Conservation (phyloP, 805 yeast genomes). For the Monosporozyma yasuniensis region DNA sequence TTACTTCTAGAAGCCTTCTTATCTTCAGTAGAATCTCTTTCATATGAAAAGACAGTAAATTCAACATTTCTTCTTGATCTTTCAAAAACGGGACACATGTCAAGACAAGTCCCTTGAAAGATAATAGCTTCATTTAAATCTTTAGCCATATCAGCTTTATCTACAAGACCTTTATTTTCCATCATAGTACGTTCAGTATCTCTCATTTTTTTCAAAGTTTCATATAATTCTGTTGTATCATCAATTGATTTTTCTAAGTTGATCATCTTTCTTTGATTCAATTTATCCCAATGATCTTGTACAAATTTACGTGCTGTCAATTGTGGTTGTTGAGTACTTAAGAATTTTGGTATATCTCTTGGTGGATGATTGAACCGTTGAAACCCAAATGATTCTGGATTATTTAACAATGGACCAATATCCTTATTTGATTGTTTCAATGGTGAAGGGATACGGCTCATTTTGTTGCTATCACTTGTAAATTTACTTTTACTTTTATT, state of each 20-base stretch:
- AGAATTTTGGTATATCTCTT: constrained; percentile 31
- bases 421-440: not conserved
- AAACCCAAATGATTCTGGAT: constrained; percentile 21
- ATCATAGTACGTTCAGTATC: constrained; percentile 65
- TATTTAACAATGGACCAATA: constrained; percentile 20
- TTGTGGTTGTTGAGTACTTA: constrained; percentile 32
- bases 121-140: constrained; percentile 79
- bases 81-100: constrained; percentile 94
- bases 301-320: constrained; percentile 22
- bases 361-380: constrained; percentile 10
- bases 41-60: constrained; percentile 73
- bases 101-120: constrained; percentile 80
- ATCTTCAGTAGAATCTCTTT: constrained; percentile 49
- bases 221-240: constrained; percentile 67
- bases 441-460: constrained; percentile 1
- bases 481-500: not conserved
- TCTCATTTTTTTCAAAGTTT: constrained; percentile 63
- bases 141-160: constrained; percentile 74
- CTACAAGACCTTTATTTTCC: constrained; percentile 79
- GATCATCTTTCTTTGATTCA: constrained; percentile 58
- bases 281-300: constrained; percentile 58
- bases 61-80: constrained; percentile 80
- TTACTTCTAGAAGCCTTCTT: constrained; percentile 46
- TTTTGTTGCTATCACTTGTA: not conserved
- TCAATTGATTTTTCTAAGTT: constrained; percentile 41